Conservation (phyloP, 768 basidiomycete species). For the Tephrocybe sp. region DNA sequence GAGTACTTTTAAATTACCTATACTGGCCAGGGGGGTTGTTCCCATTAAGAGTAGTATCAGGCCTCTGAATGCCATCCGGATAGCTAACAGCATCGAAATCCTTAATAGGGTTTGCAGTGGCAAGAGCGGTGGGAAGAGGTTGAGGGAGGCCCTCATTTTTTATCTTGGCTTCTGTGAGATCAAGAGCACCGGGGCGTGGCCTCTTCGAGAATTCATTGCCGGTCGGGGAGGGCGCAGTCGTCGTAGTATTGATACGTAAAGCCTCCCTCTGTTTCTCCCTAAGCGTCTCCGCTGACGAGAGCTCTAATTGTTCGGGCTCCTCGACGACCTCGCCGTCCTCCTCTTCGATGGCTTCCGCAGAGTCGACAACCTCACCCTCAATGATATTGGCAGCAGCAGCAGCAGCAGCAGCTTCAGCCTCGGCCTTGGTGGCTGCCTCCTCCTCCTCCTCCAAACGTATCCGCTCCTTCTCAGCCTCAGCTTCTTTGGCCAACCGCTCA, state of each 20-base stretch:
- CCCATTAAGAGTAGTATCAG: constrained; percentile 90
- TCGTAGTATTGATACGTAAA: constrained; percentile 64
- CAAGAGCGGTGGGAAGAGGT: constrained; percentile 65
- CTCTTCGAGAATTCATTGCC: constrained; percentile 38
- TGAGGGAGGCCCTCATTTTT: constrained; percentile 32
- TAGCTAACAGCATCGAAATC: constrained; percentile 78
- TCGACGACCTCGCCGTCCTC: constrained; percentile 29
- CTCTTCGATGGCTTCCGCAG: constrained; percentile 27
- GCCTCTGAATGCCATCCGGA: constrained; percentile 81
- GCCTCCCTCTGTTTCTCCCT: constrained; percentile 51
- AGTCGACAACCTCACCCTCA: constrained; percentile 23
- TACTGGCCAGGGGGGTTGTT: constrained; percentile 88
- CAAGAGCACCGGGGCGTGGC: constrained; percentile 71
- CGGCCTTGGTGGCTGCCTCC: constrained; percentile 25
- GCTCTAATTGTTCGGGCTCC: constrained; percentile 27
- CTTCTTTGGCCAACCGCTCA: constrained; percentile 49
- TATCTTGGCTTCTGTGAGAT: constrained; percentile 57
- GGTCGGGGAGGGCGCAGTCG: constrained; percentile 40
- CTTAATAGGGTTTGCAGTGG: constrained; percentile 83
- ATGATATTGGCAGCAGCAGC: constrained; percentile 15
- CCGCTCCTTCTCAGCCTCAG: constrained; percentile 36
- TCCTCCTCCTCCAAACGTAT: constrained; percentile 39
- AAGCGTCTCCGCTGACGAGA: constrained; percentile 36
- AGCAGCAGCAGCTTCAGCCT: constrained; percentile 25
- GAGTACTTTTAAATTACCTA: constrained; percentile 45